Base-by-base conservation (phyloP, 1,284 basidiomycete species). In the Sporisorium reilianum region DNA sequence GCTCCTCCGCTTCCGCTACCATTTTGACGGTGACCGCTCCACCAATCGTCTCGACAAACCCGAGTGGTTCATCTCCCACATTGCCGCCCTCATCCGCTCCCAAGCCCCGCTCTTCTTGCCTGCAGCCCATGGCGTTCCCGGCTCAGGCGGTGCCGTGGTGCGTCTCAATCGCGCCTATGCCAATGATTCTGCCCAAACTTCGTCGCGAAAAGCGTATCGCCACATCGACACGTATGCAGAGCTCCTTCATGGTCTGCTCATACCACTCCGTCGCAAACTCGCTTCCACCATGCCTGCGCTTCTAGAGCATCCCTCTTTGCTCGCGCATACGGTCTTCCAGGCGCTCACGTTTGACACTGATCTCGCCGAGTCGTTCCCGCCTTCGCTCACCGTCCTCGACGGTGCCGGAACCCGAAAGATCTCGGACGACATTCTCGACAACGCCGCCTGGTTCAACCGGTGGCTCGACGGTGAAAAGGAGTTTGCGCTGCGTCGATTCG, bases 311-410 rank as follows among this genome's bases (percentile, higher is more conserved):
- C 92, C 95, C 0, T 90, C 94, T 0, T 86, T 98, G 26, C 88
- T 99, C 5, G 96, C 96, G 0, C 96, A 99, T 82, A 97, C 94
- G 0, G 91, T 99, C 49, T 96, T 96, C 83, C 93, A 97, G 85
- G 89, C 94, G 0, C 87, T 98, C 9, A 85, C 91, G 0, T 99
- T 98, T 75, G 97, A 99, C 85, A 90, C 91, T 30, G 88, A 91
- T 8, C 84, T 98, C 3, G 91, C 88, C 8, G 64, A 72, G 0
- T 48, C 48, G 2, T 57, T 82, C 70, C 7, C 78, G 60, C 60
- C 63, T n/a, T 50, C 76, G 46, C 44, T 61, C 40, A 25, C 57
- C 34, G 82, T 82, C 14, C 70, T 78, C 58, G 44, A 50, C 9
- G 59, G 58, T 65, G 58, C 49, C 1, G 75, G 72, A 11, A 65